Base-by-base conservation (phyloP, 2,329 filamentous ascomycete genomes). In the Fusarium continuum region DNA sequence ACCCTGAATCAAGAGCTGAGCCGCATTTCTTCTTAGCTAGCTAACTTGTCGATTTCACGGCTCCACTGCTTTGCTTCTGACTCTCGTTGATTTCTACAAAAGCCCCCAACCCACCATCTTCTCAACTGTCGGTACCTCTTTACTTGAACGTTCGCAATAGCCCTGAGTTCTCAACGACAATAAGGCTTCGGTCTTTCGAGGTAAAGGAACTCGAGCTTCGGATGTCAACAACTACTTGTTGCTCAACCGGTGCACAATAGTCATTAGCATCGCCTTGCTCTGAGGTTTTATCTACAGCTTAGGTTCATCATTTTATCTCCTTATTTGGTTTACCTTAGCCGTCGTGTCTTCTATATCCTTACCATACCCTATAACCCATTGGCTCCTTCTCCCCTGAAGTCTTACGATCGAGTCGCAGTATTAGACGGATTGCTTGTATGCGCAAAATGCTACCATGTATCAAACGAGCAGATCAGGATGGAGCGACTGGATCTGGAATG, bases 391-490 rank as follows among this genome's bases (percentile, higher is more conserved):
- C 22, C 8, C 22, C 20, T 19, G 25, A 25, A 28, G 22, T 29
- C 23, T 35, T 36, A 36, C 20, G 23, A 47, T 49, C 53, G 35
- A 49, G 47, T 49, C 31, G 46, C 29, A 26, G 47, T 48, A 53
- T 50, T 36, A 54, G 28, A 57, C 54, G 46, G 35, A 29, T 39
- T 50, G 31, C 34, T 53, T 52, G 50, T 51, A 60, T 46, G 55
- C 67, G 52, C 67, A 72, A 70, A 55, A 72, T 72, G 70, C 69
- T 60, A 72, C 58, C 49, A 72, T 72, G 70, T 62, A 70, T 64
- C 49, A 60, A 49, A 59, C 66, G 55, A 60, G 54, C 55, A 58
- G 61, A 46, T 52, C 64, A 68, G 36, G 38, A 62, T 67, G 62
- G 61, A 49, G 60, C 48, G 50, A 52, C 28, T 77, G 75, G 75